Base-by-base conservation (phyloP, 2,329 filamentous ascomycete genomes). In the Alternaria consortialis region DNA sequence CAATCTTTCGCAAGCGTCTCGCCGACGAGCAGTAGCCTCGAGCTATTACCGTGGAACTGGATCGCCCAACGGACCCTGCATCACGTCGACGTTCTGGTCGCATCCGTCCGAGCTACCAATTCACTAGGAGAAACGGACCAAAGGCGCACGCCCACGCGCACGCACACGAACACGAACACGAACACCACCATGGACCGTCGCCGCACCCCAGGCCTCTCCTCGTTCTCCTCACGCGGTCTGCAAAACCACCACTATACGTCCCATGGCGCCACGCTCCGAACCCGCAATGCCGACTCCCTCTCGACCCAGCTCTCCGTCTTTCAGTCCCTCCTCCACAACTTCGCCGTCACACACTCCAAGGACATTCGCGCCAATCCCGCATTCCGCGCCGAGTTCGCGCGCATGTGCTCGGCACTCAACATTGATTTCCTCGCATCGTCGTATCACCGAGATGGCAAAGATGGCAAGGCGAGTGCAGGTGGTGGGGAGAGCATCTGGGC, bases 391-490 rank as follows among this genome's bases (percentile, higher is more conserved):
- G 94, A 99, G 80, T 99, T 99, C 76, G 94, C 95, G 3, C 93
- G 94, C 78, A 99, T 99, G 95, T 99, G 95, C 82, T 89, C 93
- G 73, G 93, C 94, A 64, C 97, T 99, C 69, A 95, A 95, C 50
- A 93, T 99, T 12, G 95, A 99, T 78, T 96, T 95, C 2, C 85
- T 99, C 17, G 93, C 93, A 1, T 82, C 81, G 15, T 73, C 68
- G 2, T 75, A 79, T 63, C 71, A 74, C 65, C 70, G 85, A 82
- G 69, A 88, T 84, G 72, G 80, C 82, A 62, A 82, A 80, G 47
- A 42, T 9, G 81, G 79, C 36, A 84, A 82, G 6, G 81, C 83
- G 17, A 80, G 77, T 15, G 83, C 81, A 2, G 84, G 80, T 13
- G 83, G 82, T 1, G 84, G 81, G 1, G 87, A 87, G 17, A 95